Evolutionary conservation across 768 basidiomycete genomes (phyloP).

Genomic region (Pleurotus salmoneostramineus): DNA sequence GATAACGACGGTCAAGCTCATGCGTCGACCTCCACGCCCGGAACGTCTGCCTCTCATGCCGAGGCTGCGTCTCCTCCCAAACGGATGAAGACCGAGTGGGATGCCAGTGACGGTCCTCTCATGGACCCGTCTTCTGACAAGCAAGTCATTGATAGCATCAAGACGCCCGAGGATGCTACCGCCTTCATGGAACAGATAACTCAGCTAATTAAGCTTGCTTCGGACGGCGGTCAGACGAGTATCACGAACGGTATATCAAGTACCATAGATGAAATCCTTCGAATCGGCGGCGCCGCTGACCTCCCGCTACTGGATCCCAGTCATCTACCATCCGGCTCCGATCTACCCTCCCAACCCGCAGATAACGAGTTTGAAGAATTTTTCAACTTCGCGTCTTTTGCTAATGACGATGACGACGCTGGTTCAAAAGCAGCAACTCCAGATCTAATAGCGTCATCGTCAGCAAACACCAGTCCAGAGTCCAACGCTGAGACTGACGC

Average conservation of each 20-base stretch:
- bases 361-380: slow-evolving; percentile 55
- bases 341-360: slow-evolving; percentile 21
- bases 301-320: slow-evolving; percentile 24
- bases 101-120: slow-evolving; percentile 63
- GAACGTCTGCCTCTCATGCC: slow-evolving; percentile 18
- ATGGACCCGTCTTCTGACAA: slow-evolving; percentile 46
- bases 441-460: slow-evolving; percentile 65
- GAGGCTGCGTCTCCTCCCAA: slow-evolving; percentile 69
- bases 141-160: slow-evolving; percentile 44
- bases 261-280: slow-evolving; percentile 60
- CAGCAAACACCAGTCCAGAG: slow-evolving; percentile 75
- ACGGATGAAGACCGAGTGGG: slow-evolving; percentile 70
- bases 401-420: slow-evolving; percentile 55
- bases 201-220: slow-evolving; percentile 54
- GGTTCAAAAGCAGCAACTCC: slow-evolving; percentile 71
- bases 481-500: slow-evolving; percentile 63
- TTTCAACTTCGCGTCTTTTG: slow-evolving; percentile 67
- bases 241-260: slow-evolving; percentile 50
- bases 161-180: slow-evolving; percentile 64
- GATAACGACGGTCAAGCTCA: slow-evolving; percentile 22
- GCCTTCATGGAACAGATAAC: slow-evolving; percentile 62
- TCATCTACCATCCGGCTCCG: background rate
- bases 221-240: slow-evolving; percentile 39
- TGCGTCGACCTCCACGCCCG: slow-evolving; percentile 16
- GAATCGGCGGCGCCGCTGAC: slow-evolving; percentile 36